Evolutionary conservation across 83 land plant species (phyloP), one percentile per base, ranked within the genome.

Genomic region (Thuja plicata): DNA sequence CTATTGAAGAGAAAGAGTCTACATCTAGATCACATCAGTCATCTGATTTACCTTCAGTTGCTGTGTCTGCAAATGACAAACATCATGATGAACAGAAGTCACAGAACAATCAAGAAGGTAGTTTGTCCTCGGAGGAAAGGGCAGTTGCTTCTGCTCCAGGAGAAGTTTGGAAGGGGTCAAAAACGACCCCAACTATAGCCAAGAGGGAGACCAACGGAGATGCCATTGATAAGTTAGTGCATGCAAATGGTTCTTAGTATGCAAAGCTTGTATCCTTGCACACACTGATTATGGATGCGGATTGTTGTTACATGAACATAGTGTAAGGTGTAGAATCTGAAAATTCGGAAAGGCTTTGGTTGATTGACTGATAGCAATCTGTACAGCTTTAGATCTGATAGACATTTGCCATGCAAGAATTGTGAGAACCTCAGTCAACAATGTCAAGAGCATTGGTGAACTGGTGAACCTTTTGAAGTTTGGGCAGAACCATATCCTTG

Each of bases 171-270:
- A 86, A 86, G 32, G 66, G 71, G 27, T 34, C 46, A 86, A 86
- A 60, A 37, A 3, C 87, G 37, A 0, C 16, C 17, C 38, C 40
- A 13, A 54, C 70, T 40, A 54, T 86, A 11, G 62, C 17, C n/a
- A 86, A 86, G 66, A 86, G 74, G 74, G 87, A 86, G 87, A 16
- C 87, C 21, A 86, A 62, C 24, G 87, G 70, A 54, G 74, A 86
- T 15, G 73, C 37, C 38, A 41, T 40, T 19, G 87, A 86, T 37
- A 86, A 62, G 41, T 9, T 40, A 57, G 87, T 62, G 74, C 87
- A 86, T 30, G 8, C 87, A 60, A 86, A 86, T 86, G 87, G 87
- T 60, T 86, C 71, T 37, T 86, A 86, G 87, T 27, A 38, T 86
- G 70, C 16, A 54, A 57, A 45, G 12, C 87, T 85, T 3, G 27